A percentile compares a stretch with the other conserved stretches of the same genome.
Evolutionary conservation across 129 eudicot genomes (phyloP).

Genomic region (Flaveria brownii): DNA sequence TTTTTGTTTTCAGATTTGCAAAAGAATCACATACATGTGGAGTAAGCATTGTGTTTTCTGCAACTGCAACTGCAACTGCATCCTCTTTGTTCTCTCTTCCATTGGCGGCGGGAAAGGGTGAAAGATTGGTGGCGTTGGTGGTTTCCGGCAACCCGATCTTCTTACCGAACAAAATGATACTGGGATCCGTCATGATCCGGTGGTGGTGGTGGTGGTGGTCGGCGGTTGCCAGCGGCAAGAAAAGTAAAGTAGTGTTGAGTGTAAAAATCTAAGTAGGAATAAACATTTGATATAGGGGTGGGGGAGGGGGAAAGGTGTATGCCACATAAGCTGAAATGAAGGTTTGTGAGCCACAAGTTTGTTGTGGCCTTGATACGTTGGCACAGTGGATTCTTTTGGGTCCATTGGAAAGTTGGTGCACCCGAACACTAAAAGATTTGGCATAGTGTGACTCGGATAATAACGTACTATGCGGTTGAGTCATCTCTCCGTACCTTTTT

Average conservation of each 20-base stretch:
- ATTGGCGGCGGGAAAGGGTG: background rate
- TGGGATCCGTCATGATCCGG: constrained; percentile 46
- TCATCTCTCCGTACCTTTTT: constrained; percentile 13
- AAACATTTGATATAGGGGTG: constrained; percentile 18
- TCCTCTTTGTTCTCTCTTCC: background rate
- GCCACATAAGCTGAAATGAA: constrained; percentile 36
- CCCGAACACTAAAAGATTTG: constrained; percentile 35
- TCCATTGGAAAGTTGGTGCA: constrained; percentile 11
- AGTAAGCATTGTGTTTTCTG: background rate
- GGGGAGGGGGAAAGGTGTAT: constrained; percentile 25
- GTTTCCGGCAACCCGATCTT: constrained; percentile 63
- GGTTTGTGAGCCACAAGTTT: constrained; percentile 57
- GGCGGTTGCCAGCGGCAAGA: constrained; percentile 12
- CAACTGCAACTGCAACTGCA: constrained; percentile 20
- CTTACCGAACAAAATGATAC: constrained; percentile 74
- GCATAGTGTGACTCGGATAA: constrained; percentile 27
- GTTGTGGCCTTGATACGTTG: constrained; percentile 55
- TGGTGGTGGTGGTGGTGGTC: background rate
- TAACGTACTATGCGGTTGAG: constrained; percentile 33
- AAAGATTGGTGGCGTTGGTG: background rate
- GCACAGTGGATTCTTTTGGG: constrained; percentile 43
- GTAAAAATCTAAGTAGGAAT: constrained; percentile 33
- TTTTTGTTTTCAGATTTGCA: constrained; percentile 23
- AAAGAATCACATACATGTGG: constrained; percentile 27
- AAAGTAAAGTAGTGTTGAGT: background rate